Conservation (phyloP, 1,284 basidiomycete species). For the Xanthoconium separans region DNA sequence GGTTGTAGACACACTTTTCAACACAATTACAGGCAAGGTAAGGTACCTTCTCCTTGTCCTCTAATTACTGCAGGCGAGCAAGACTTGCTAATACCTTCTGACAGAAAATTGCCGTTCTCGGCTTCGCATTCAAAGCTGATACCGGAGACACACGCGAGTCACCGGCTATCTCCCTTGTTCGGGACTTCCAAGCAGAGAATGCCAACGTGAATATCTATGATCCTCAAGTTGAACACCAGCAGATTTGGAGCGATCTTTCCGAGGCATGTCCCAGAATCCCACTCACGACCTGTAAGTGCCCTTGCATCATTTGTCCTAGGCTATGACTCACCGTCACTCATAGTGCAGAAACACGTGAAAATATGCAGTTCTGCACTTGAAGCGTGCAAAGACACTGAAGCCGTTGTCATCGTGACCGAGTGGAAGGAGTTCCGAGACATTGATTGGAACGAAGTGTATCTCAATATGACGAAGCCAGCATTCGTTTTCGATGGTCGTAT, state of each 20-base stretch:
- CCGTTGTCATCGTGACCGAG: constrained; percentile 90
- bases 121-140: constrained; percentile 96
- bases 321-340: background rate
- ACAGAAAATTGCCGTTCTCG: constrained; percentile 93
- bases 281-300: constrained; percentile 57
- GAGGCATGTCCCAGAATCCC: constrained; percentile 63
- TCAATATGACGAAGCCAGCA: constrained; percentile 92
- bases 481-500: constrained; percentile 94
- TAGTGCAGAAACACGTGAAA: constrained; percentile 86
- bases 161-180: constrained; percentile 92
- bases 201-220: constrained; percentile 91
- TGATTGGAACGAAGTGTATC: constrained; percentile 87
- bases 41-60: constrained; percentile 21
- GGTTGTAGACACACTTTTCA: constrained; percentile 95
- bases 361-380: constrained; percentile 79
- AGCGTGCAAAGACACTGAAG: constrained; percentile 89
- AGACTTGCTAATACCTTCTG: constrained; percentile 4
- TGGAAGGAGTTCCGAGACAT: constrained; percentile 95
- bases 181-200: constrained; percentile 90
- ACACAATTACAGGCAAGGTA: constrained; percentile 94
- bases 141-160: constrained; percentile 98
- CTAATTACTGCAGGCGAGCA: background rate
- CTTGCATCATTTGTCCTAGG: background rate
- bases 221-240: constrained; percentile 75
- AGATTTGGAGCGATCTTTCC: constrained; percentile 75